A percentile compares a stretch with the other conserved stretches of the same genome.
Conservation (phyloP, 495 filamentous ascomycete species). For the Penicillium paxilli region DNA sequence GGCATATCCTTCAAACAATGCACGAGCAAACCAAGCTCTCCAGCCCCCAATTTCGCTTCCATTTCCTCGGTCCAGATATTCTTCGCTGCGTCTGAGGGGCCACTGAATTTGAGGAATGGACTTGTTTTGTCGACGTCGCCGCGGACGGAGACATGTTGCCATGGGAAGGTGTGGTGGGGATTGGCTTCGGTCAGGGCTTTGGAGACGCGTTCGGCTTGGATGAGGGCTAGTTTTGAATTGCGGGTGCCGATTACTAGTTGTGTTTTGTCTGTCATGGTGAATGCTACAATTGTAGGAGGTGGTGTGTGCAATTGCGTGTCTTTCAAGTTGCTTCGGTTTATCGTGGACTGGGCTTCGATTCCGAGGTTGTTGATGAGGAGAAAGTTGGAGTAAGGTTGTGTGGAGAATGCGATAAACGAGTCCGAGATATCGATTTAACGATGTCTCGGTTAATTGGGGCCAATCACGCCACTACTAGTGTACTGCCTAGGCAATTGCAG, state of each 20-base stretch:
- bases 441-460: background rate
- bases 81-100: slow-evolving; percentile 12
- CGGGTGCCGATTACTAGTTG: slow-evolving; percentile 63
- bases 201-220: slow-evolving; percentile 66
- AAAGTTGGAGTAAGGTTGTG: no score
- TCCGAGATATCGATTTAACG: background rate
- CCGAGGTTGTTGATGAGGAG: no score
- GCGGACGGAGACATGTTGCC: slow-evolving; percentile 9
- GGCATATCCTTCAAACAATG: slow-evolving; percentile 13
- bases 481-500: no score
- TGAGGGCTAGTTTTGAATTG: slow-evolving; percentile 66
- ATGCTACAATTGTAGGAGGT: background rate
- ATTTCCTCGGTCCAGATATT: slow-evolving; percentile 13
- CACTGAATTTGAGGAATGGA: slow-evolving; percentile 47
- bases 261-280: background rate
- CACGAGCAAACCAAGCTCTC: slow-evolving; percentile 10
- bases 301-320: background rate
- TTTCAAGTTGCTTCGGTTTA: background rate
- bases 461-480: background rate
- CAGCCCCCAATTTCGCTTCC: slow-evolving; percentile 8
- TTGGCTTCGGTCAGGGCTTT: slow-evolving; percentile 51
- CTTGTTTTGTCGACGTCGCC: slow-evolving; percentile 74
- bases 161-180: slow-evolving; percentile 49
- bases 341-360: no score
- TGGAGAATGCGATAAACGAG: no score